These are phyloP conservation scores for Vitis riparia DNA, from an alignment of 164 flowering plant species.

Conservation along the genomic window DNA sequence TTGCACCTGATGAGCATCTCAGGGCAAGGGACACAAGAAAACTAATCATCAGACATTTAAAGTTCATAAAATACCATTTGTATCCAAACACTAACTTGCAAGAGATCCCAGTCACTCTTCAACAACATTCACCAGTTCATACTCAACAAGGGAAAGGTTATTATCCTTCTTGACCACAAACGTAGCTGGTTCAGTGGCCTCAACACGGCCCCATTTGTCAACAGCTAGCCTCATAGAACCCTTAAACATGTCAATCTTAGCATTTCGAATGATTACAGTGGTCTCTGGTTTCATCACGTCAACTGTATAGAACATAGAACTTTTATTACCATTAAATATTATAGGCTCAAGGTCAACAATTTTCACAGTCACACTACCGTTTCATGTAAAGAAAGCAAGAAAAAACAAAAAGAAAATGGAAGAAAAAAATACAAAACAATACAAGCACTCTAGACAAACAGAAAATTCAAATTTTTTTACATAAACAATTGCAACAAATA, in stretches of 20 bases:
- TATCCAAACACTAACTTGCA: background rate
- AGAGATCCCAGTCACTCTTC: conserved; percentile 14
- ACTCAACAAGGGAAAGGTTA: conserved; percentile 27
- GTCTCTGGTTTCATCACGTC: conserved; percentile 26
- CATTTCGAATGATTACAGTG: conserved; percentile 26
- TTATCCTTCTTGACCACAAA: conserved; percentile 26
- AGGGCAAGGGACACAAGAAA: background rate
- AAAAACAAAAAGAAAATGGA: too few relatives aligned
- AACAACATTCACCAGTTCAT: conserved; percentile 24
- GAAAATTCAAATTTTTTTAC: too few relatives aligned
- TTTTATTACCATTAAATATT: background rate
- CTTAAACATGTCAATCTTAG: conserved; percentile 28
- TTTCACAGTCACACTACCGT: too few relatives aligned
- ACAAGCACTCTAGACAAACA: too few relatives aligned
- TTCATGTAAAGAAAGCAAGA: too few relatives aligned
- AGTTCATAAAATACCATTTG: background rate
- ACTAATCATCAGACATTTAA: background rate
- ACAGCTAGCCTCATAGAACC: conserved; percentile 12
- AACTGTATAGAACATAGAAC: conserved; percentile 9
- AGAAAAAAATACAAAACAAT: too few relatives aligned
- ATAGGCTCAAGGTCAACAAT: too few relatives aligned
- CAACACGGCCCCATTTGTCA: conserved; percentile 20
- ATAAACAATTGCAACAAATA: too few relatives aligned
- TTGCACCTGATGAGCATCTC: background rate
- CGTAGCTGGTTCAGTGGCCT: conserved; percentile 28